These are phyloP conservation scores for Amanita pseudoporphyria DNA, from an alignment of 768 basidiomycete species.

Conservation along the genomic window DNA sequence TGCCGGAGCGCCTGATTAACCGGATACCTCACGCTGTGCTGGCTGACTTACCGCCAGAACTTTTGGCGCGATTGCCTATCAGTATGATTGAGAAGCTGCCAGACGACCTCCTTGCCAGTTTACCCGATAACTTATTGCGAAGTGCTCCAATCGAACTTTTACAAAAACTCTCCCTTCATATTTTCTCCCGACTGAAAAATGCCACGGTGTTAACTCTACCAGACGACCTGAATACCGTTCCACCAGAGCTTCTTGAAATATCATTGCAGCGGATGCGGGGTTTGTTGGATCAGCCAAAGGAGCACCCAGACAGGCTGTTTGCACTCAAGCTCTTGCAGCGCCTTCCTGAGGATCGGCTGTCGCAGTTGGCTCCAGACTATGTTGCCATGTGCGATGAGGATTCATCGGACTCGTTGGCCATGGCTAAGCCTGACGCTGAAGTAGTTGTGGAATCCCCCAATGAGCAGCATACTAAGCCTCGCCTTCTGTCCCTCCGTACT, in stretches of 20 bases:
- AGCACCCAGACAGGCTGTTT: background rate
- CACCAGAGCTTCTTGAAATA: background rate
- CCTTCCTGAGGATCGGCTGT: background rate
- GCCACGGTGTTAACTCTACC: background rate
- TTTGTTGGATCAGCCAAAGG: background rate
- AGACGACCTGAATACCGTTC: background rate
- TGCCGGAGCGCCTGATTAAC: background rate
- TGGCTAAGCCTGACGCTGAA: background rate
- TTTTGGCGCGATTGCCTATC: background rate
- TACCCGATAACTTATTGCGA: background rate
- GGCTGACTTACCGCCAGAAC: background rate
- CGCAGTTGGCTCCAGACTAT: background rate
- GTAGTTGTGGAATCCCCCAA: too few relatives aligned
- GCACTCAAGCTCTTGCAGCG: background rate
- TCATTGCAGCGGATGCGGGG: background rate
- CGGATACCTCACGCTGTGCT: background rate
- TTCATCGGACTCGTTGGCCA: too few relatives aligned
- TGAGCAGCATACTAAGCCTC: background rate
- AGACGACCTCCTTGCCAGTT: constrained; percentile 27
- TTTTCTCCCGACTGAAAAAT: background rate
- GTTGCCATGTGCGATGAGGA: background rate
- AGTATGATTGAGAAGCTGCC: constrained; percentile 1
- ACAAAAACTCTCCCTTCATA: background rate
- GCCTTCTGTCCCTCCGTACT: background rate
- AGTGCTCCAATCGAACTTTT: background rate